These are phyloP conservation scores for Lecanicillium sp. DNA, from an alignment of 2,329 filamentous ascomycete genomes.

Conservation along the genomic window DNA sequence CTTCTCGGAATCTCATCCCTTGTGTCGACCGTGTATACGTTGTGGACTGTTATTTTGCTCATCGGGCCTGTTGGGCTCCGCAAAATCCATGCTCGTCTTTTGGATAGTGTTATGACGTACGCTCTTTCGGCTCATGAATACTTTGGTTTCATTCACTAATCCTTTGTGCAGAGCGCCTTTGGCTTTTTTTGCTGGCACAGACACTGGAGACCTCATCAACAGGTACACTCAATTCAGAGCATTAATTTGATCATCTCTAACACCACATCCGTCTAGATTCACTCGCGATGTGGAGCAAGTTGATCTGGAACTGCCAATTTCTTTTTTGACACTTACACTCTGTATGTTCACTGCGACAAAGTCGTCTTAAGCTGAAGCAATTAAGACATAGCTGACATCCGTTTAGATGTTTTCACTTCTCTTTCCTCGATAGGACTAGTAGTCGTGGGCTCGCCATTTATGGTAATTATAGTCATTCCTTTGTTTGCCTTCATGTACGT, in stretches of 20 bases:
- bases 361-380: no score
- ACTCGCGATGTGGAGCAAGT: constrained; percentile 31
- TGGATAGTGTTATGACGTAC: constrained; percentile 19
- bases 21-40: constrained; percentile 4
- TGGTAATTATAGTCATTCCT: constrained; percentile 35
- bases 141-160: no score
- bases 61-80: constrained; percentile 18
- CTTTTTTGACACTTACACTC: no score
- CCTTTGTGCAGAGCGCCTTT: constrained; percentile 16
- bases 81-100: constrained; percentile 12
- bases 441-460: constrained; percentile 33
- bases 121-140: no score
- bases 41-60: constrained; percentile 12
- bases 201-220: constrained; percentile 26
- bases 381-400: constrained; percentile 16
- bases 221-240: neutral
- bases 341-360: no score
- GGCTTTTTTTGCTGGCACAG: constrained; percentile 25
- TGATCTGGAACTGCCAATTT: constrained; percentile 25
- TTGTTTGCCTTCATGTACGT: constrained; percentile 13
- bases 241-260: no score
- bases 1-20: constrained; percentile 9
- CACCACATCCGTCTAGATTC: constrained; percentile 15
- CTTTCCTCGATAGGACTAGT: constrained; percentile 29
- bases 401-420: constrained; percentile 12